Base-by-base conservation (phyloP, 2,329 filamentous ascomycete genomes). In the Fusarium zealandicum region DNA sequence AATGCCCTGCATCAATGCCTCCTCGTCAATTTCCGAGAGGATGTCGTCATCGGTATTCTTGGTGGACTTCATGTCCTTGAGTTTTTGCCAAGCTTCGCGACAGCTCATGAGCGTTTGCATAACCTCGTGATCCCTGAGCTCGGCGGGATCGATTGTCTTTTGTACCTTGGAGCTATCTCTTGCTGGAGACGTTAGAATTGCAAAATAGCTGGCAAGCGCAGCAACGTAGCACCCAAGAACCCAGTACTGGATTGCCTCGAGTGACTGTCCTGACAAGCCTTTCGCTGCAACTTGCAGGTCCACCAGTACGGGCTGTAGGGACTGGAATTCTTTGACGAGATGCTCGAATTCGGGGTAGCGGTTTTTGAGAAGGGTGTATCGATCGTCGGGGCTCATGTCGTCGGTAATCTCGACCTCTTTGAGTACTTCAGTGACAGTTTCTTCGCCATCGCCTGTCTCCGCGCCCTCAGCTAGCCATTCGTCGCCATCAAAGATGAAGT, bases 341-440 rank as follows among this genome's bases (percentile, higher is more conserved):
- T 88, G 88, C 58, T 96, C 90, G 63, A 98, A 95, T 70, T 99
- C 95, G 3, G 96, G 95, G 72, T 99, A 97, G 71, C 91, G 83
- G 39, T 86, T 83, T 66, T 88, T 86, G 43, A 99, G 76, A 13
- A 97, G 82, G 68, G 87, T 89, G 59, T 89, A 76, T 61, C 87
- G 84, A 70, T 97, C 93, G 35, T 90, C 87, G 4, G 84, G 74
- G 6, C 82, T 78, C 88, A 96, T 93, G 55, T 90, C 86, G 17
- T 90, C 86, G 11, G 91, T 88, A 51, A 98, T 87, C 65, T 93
- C 88, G 35, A 93, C 71, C 66, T 96, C 89, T 44, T 92, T 90
- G 39, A 98, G 80, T n/a, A 93, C 84, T 71, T 98, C 92, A 4
- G 88, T 95, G 11, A 96, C 85, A n/a, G 88, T 82, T 13, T 86